Evolutionary conservation across 106 monocot genomes (phyloP).

Genomic region (Hemerocallis citrina): DNA sequence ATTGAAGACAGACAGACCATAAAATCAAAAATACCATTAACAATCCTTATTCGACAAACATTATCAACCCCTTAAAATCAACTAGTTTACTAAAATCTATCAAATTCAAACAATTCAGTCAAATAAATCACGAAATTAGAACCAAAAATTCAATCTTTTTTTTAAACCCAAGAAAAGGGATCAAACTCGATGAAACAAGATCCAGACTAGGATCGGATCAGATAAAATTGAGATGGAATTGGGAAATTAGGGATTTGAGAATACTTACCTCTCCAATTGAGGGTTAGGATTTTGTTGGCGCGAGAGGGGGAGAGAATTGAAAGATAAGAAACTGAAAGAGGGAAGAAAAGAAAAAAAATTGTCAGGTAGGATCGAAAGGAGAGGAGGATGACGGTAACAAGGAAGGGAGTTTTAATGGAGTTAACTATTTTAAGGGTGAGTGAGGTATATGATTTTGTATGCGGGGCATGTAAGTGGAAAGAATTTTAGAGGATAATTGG

Average conservation of each 20-base stretch:
- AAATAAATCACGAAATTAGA: background rate
- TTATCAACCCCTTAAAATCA: too few species aligned
- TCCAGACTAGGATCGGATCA: background rate
- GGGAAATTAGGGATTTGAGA: background rate
- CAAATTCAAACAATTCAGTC: background rate
- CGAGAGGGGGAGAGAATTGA: background rate
- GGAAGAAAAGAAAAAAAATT: too few species aligned
- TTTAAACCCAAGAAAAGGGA: background rate
- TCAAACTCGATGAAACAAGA: background rate
- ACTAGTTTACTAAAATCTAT: too few species aligned
- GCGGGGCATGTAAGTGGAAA: too few species aligned
- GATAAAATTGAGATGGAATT: background rate
- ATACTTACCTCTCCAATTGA: background rate
- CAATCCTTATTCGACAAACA: too few species aligned
- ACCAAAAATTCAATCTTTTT: background rate
- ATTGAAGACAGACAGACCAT: too few species aligned
- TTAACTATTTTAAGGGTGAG: background rate
- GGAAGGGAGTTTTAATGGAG: background rate
- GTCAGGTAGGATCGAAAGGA: too few species aligned
- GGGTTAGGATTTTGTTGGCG: slow-evolving; percentile 6
- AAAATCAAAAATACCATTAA: too few species aligned
- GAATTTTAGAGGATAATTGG: background rate
- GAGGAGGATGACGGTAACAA: background rate
- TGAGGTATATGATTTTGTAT: background rate
- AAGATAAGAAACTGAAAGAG: background rate